A percentile compares a stretch with the other conserved stretches of the same genome.
These are phyloP conservation scores for Carex sylvatica DNA, from an alignment of 202 grass and related monocot genomes.

Conservation along the genomic window DNA sequence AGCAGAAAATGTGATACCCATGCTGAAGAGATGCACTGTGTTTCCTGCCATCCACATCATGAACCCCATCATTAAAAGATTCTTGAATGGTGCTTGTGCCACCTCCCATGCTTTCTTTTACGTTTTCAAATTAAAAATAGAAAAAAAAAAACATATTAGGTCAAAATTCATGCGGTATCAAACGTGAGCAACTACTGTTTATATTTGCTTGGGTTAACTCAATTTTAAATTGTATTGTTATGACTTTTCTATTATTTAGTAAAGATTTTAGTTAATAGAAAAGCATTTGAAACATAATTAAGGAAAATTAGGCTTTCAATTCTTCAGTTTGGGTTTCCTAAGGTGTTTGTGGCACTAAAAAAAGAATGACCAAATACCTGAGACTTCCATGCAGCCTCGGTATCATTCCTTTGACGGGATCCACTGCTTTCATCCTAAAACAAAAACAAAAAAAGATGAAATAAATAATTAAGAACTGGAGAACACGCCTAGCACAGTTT, in stretches of 20 bases:
- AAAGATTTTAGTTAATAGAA: not conserved
- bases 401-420: conserved; percentile 75
- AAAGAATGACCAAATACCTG: conserved; percentile 42
- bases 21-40: conserved; percentile 96
- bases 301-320: not conserved
- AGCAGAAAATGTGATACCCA: conserved; percentile 95
- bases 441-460: conserved; percentile 15
- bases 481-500: not conserved
- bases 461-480: not conserved
- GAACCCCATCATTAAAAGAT: conserved; percentile 98
- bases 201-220: not conserved
- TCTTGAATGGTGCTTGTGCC: conserved; percentile 90
- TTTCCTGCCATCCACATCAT: conserved; percentile 99
- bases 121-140: not conserved
- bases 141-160: not conserved
- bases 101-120: conserved; percentile 78
- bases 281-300: not conserved
- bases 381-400: conserved; percentile 74
- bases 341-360: not conserved
- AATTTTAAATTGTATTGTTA: not conserved
- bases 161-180: not conserved
- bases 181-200: not conserved
- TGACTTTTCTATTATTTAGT: not conserved
- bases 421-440: conserved; percentile 62
- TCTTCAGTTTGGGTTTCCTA: not conserved